Conservation (phyloP, 2,329 filamentous ascomycete species). For the Venturia effusa region DNA sequence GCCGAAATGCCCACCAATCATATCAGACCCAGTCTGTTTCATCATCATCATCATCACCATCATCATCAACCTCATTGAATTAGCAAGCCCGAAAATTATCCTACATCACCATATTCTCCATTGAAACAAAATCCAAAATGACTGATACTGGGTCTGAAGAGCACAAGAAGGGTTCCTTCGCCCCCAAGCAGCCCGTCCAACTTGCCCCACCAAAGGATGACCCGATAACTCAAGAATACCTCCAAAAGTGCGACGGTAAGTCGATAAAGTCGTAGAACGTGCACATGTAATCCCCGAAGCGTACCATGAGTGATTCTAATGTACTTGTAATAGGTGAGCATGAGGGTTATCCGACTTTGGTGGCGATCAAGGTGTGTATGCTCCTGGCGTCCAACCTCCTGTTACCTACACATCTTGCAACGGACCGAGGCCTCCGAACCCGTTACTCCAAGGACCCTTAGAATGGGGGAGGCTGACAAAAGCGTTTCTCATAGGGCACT, state of each 20-base stretch:
- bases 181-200: slow-evolving; percentile 64
- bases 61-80: neutral
- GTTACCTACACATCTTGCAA: neutral
- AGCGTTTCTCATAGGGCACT: slow-evolving; percentile 54
- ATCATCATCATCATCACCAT: too few relatives aligned
- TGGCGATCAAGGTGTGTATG: slow-evolving; percentile 44
- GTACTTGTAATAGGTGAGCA: slow-evolving; percentile 43
- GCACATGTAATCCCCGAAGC: neutral
- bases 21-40: neutral
- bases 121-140: neutral
- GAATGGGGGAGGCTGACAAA: neutral
- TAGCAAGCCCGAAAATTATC: neutral
- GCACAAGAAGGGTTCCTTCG: slow-evolving; percentile 43
- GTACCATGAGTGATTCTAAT: neutral
- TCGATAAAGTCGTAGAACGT: slow-evolving; percentile 12
- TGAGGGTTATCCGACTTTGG: slow-evolving; percentile 47
- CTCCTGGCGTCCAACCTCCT: neutral
- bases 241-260: slow-evolving; percentile 75
- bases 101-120: neutral
- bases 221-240: slow-evolving; percentile 66
- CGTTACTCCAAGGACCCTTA: too few relatives aligned
- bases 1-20: neutral
- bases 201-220: slow-evolving; percentile 82
- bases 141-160: slow-evolving; percentile 17
- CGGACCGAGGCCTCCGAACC: neutral